Percentiles rank a stretch among this genome's conserved stretches.
Conservation (phyloP, 495 filamentous ascomycete species). For the Hypoxylon rickii region DNA sequence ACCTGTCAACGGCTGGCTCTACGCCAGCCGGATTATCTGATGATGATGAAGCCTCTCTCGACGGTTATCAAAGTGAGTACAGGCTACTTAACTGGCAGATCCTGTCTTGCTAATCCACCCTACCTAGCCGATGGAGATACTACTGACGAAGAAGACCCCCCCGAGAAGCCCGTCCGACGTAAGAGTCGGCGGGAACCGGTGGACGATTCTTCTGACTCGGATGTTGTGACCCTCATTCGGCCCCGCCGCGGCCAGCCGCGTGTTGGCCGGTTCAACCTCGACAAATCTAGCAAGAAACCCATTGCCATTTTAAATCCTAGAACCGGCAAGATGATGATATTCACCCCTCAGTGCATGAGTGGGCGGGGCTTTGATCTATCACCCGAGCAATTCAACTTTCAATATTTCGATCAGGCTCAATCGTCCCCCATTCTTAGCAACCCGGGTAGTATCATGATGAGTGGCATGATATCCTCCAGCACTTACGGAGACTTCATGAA, state of each 20-base stretch:
- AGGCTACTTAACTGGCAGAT: constrained; percentile 11
- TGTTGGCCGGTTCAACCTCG: constrained; percentile 60
- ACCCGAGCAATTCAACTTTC: constrained; percentile 50
- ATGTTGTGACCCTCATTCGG: constrained; percentile 45
- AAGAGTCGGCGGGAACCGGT: constrained; percentile 49
- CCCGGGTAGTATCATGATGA: constrained; percentile 77
- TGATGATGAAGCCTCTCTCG: constrained; percentile 56
- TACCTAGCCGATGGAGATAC: constrained; percentile 79
- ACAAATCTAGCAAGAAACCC: constrained; percentile 65
- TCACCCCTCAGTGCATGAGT: constrained; percentile 46
- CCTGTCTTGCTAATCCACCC: constrained; percentile 56
- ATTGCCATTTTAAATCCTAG: constrained; percentile 72
- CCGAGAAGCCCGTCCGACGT: constrained; percentile 59
- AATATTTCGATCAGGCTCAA: constrained; percentile 56
- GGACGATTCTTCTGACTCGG: constrained; percentile 51
- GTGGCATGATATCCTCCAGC: constrained; percentile 60
- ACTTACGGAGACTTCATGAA: constrained; percentile 63
- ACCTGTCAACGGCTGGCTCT: constrained; percentile 47
- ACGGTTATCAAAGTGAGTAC: constrained; percentile 80
- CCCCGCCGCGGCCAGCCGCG: constrained; percentile 48
- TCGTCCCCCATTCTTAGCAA: constrained; percentile 67
- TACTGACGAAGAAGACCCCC: constrained; percentile 76
- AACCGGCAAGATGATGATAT: constrained; percentile 74
- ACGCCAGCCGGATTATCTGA: constrained; percentile 57
- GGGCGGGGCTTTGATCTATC: constrained; percentile 48